A percentile compares a stretch with the other conserved stretches of the same genome.
Evolutionary conservation across 2,329 filamentous ascomycete species (phyloP).

Genomic region (Trichoderma cornu-damae): DNA sequence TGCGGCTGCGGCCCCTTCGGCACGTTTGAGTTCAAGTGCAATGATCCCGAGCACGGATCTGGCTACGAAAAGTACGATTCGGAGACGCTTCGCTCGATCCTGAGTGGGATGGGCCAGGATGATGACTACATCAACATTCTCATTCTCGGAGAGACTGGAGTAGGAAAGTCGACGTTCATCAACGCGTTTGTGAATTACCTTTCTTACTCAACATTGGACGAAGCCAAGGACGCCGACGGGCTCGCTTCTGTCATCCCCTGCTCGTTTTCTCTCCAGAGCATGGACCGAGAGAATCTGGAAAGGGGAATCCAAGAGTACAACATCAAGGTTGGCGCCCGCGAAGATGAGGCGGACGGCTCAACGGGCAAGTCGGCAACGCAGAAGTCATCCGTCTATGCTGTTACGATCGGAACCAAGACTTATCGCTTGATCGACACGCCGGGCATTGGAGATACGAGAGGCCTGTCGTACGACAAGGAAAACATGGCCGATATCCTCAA

Average conservation of each 20-base stretch:
- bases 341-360: conserved; percentile 19
- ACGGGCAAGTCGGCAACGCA: conserved; percentile 13
- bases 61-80: conserved; percentile 18
- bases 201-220: conserved; percentile 34
- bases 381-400: neutral
- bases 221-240: conserved; percentile 26
- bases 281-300: neutral
- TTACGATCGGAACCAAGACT: conserved; percentile 8
- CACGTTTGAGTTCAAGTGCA: conserved; percentile 33
- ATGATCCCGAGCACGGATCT: conserved; percentile 23
- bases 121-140: conserved; percentile 39
- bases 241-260: conserved; percentile 21
- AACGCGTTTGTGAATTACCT: conserved; percentile 46
- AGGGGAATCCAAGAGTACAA: conserved; percentile 2
- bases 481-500: conserved; percentile 13
- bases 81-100: neutral
- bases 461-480: conserved; percentile 5
- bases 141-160: conserved; percentile 44
- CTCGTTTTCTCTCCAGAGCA: conserved; percentile 17
- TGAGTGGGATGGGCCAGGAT: neutral
- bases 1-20: conserved; percentile 31
- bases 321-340: conserved; percentile 17
- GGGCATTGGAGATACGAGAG: conserved; percentile 14
- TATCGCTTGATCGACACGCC: conserved; percentile 17
- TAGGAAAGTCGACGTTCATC: conserved; percentile 46